phyloP scores from a whole-genome alignment of 164 flowering plant genomes.

The Macadamia tetraphylla region DNA sequence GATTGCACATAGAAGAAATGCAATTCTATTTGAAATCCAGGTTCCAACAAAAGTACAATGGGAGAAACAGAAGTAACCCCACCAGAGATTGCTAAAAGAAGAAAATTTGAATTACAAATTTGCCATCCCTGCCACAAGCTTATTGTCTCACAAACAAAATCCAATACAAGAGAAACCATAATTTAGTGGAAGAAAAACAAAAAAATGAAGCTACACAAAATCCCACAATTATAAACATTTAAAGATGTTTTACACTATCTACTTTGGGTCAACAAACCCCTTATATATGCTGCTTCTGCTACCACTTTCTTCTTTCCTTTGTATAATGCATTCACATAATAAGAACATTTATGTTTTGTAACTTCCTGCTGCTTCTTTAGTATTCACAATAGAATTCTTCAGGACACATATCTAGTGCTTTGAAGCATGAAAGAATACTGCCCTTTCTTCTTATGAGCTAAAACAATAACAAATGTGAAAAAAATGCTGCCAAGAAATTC shows the following conservation, averaged over 20 bases:
- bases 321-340: slow-evolving; percentile 4
- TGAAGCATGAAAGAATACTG: slow-evolving; percentile 7
- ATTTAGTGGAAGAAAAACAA: too few species aligned
- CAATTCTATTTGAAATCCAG: background rate
- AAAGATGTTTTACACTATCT: slow-evolving; percentile 7
- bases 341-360: background rate
- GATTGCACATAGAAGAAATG: background rate
- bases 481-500: slow-evolving; percentile 2
- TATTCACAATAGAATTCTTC: slow-evolving; percentile 16
- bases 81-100: too few species aligned
- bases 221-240: slow-evolving; percentile 12
- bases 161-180: background rate
- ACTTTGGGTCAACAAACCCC: background rate
- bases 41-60: too few species aligned
- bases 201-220: slow-evolving; percentile 6
- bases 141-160: background rate
- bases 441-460: slow-evolving; percentile 6
- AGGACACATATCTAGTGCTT: background rate
- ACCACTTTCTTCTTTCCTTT: background rate
- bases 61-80: background rate
- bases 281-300: slow-evolving; percentile 2
- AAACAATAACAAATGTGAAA: slow-evolving; percentile 7
- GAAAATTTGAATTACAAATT: background rate
- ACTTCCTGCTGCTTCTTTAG: slow-evolving; percentile 1
- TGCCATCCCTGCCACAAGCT: background rate